Evolutionary conservation across 805 yeast genomes (phyloP), one percentile per base, ranked within the genome.

Genomic region (Teunomyces cretensis): DNA sequence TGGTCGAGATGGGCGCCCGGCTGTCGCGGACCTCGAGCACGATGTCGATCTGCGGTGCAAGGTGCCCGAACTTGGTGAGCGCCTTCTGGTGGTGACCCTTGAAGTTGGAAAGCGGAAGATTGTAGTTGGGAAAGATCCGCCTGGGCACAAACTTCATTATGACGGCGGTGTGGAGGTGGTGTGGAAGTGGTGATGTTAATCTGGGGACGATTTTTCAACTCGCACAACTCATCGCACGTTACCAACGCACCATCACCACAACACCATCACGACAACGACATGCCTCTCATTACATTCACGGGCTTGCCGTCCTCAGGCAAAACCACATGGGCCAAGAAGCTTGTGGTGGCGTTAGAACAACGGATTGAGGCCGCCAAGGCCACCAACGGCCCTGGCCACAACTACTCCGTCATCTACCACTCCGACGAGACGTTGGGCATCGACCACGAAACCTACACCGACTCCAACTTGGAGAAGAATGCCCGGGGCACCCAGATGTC

Each of bases 51-150:
- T 88, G 91, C 3, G 94, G 90, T 1, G 92, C 80, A 26, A 88
- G 61, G 30, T 77, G 79, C 11, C 81, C 75, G 68, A 91, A 80
- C 48, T 69, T 76, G 39, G 80, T 76, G 24, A 92, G 68, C 0
- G 97, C 96, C 49, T 81, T 83, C 49, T 81, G 80, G 56, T 92
- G 98, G 60, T 91, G 97, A 9, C 97, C 97, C 55, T 88, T 88
- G 67, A 89, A 89, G 61, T 87, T 90, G 1, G 94, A 81, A 15
- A 85, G 65, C 1, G 82, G 73, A 11, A 90, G 78, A 41, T 80
- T 79, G 60, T 86, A 86, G 11, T 76, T 73, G 1, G 97, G 96
- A 55, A 91, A 91, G n/a, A 64, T 60, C 30, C 68, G 57, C 41
- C 97, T 66, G 1, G 97, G 96, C 11, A 75, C 60, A 58, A 89